phyloP scores from a whole-genome alignment of 2,329 filamentous ascomycete species.

The Lasiodiplodia gonubiensis region DNA sequence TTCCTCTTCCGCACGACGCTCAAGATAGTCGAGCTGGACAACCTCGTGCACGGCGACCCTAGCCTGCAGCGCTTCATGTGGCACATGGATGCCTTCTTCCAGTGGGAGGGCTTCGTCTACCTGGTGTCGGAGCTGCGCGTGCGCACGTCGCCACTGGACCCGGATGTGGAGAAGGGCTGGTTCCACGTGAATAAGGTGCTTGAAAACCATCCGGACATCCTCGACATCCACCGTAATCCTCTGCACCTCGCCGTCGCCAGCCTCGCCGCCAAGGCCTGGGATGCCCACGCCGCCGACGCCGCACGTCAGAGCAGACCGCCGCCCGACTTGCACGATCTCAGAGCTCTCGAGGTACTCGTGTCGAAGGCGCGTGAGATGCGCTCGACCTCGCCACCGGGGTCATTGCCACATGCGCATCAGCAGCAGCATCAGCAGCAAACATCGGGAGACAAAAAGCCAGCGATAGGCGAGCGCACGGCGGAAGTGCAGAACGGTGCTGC shows the following conservation, averaged over 20 bases:
- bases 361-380: neutral
- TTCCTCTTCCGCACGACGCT: slow-evolving; percentile 49
- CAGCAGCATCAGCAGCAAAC: neutral
- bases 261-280: slow-evolving; percentile 54
- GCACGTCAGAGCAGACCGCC: slow-evolving; percentile 33
- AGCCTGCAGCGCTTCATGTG: slow-evolving; percentile 51
- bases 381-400: neutral
- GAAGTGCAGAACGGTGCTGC: neutral
- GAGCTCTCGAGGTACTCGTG: slow-evolving; percentile 25
- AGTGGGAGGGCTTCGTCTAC: slow-evolving; percentile 60
- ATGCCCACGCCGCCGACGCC: slow-evolving; percentile 35
- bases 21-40: slow-evolving; percentile 50
- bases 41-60: slow-evolving; percentile 47
- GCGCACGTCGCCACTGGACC: slow-evolving; percentile 35
- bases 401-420: neutral
- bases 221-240: slow-evolving; percentile 42
- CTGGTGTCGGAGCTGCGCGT: slow-evolving; percentile 47
- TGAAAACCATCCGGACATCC: slow-evolving; percentile 50
- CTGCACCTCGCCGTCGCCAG: slow-evolving; percentile 52
- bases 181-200: slow-evolving; percentile 52
- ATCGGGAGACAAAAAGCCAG: neutral
- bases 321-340: slow-evolving; percentile 35
- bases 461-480: neutral
- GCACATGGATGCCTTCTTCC: slow-evolving; percentile 56
- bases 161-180: slow-evolving; percentile 50